Evolutionary conservation across 371 early-diverging fungal genomes (phyloP).

Genomic region (Syncephalastrum racemosum): DNA sequence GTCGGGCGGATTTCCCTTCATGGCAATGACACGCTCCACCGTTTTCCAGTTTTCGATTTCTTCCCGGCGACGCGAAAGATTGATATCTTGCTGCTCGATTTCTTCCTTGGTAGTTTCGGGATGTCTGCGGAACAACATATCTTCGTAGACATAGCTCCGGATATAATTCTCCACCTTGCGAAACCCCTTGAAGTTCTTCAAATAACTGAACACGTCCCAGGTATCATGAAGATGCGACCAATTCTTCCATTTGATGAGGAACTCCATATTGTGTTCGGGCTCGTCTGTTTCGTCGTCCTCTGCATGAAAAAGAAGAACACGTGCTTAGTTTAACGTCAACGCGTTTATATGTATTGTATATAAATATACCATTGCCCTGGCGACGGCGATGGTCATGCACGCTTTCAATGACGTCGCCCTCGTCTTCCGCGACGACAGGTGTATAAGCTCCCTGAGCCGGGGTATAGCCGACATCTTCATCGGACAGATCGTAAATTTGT

Average conservation of each 20-base stretch:
- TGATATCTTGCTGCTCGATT: conserved; percentile 83
- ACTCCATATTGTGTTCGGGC: conserved; percentile 72
- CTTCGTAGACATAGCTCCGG: conserved; percentile 64
- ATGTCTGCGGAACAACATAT: conserved; percentile 62
- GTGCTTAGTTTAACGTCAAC: too few species aligned
- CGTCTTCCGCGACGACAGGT: conserved; percentile 30
- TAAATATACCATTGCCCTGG: conserved; percentile 14
- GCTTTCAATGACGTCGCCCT: conserved; percentile 67
- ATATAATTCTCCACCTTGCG: conserved; percentile 90
- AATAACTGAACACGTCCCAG: conserved; percentile 76
- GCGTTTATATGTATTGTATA: too few species aligned
- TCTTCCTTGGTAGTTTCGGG: conserved; percentile 80
- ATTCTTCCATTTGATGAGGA: conserved; percentile 91
- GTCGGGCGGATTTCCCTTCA: conserved; percentile 46
- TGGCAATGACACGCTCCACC: conserved; percentile 88
- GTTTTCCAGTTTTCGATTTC: conserved; percentile 80
- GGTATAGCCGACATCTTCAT: conserved; percentile 30
- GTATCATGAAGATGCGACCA: conserved; percentile 91
- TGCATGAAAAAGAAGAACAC: conserved; percentile 5
- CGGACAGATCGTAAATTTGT: conserved; percentile 43
- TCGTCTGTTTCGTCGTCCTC: conserved; percentile 47
- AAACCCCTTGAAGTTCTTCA: conserved; percentile 80
- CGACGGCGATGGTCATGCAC: conserved; percentile 57
- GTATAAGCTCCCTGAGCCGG: conserved; percentile 12
- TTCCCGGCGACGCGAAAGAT: conserved; percentile 78